A percentile compares a stretch with the other conserved stretches of the same genome.
phyloP scores from a whole-genome alignment of 495 filamentous ascomycete genomes.

The Penicillium canariense region DNA sequence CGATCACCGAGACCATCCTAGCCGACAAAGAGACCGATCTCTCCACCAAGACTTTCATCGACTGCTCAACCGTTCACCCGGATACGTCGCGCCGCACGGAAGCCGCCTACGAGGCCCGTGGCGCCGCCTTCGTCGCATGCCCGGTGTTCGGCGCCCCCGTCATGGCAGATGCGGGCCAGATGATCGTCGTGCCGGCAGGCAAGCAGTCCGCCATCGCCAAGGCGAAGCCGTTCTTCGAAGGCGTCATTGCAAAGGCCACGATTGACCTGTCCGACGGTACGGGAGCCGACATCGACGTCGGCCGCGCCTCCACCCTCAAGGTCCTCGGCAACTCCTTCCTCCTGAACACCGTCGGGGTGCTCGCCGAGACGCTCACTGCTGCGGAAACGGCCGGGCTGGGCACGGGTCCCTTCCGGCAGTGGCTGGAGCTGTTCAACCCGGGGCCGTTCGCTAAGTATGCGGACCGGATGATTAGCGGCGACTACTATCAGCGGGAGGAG shows the following conservation, averaged over 20 bases:
- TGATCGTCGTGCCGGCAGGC: conserved; percentile 77
- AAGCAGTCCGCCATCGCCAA: conserved; percentile 56
- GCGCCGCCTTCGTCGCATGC: conserved; percentile 72
- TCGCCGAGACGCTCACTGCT: conserved; percentile 72
- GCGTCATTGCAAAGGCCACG: conserved; percentile 68
- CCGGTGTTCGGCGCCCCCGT: conserved; percentile 82
- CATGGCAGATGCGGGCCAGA: conserved; percentile 70
- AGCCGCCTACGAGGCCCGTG: conserved; percentile 50
- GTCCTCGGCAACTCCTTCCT: conserved; percentile 86
- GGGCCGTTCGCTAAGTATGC: conserved; percentile 64
- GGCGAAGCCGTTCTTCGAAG: conserved; percentile 71
- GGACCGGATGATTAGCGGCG: conserved; percentile 67
- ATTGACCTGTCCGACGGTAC: conserved; percentile 50
- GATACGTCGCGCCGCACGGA: conserved; percentile 69
- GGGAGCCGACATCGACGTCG: conserved; percentile 31
- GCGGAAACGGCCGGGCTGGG: conserved; percentile 83
- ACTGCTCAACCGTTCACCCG: conserved; percentile 87
- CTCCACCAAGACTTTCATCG: conserved; percentile 54
- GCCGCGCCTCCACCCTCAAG: conserved; percentile 57
- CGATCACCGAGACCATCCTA: conserved; percentile 49
- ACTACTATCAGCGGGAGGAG: conserved; percentile 68
- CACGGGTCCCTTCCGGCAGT: conserved; percentile 62
- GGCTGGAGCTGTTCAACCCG: conserved; percentile 59
- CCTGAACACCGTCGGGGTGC: conserved; percentile 73
- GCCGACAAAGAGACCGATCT: conserved; percentile 42